Evolutionary conservation across 176 grass and related monocot species (phyloP).

Genomic region (Oryza meyeriana): DNA sequence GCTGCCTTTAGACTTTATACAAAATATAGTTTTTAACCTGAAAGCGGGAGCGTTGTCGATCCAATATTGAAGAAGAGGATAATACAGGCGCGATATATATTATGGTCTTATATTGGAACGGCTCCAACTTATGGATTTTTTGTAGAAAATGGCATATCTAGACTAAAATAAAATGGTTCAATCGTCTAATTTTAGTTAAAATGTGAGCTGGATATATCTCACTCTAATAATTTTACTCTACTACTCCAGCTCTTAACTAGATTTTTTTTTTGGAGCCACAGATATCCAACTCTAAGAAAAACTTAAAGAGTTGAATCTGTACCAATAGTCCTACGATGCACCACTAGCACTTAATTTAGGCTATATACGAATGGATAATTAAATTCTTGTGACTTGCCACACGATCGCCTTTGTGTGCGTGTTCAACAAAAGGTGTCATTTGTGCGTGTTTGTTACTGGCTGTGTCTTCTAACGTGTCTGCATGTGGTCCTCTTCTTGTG

Average conservation of each 20-base stretch:
- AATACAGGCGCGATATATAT: background rate
- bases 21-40: background rate
- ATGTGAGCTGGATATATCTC: background rate
- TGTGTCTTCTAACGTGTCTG: background rate
- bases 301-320: background rate
- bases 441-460: background rate
- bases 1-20: slow-evolving; percentile 28
- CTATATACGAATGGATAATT: slow-evolving; percentile 1
- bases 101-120: background rate
- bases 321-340: background rate
- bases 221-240: background rate
- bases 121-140: background rate
- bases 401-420: background rate
- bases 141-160: background rate
- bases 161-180: background rate
- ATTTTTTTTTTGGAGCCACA: background rate
- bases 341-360: background rate
- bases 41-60: background rate
- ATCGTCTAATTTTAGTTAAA: background rate
- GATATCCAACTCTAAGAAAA: background rate
- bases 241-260: background rate
- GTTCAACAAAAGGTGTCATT: background rate
- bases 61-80: background rate
- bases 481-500: background rate
- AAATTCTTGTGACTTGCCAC: background rate